A percentile compares a stretch with the other conserved stretches of the same genome.
Conservation (phyloP, 164 flowering plant species). For the Umbilicus rupestris region DNA sequence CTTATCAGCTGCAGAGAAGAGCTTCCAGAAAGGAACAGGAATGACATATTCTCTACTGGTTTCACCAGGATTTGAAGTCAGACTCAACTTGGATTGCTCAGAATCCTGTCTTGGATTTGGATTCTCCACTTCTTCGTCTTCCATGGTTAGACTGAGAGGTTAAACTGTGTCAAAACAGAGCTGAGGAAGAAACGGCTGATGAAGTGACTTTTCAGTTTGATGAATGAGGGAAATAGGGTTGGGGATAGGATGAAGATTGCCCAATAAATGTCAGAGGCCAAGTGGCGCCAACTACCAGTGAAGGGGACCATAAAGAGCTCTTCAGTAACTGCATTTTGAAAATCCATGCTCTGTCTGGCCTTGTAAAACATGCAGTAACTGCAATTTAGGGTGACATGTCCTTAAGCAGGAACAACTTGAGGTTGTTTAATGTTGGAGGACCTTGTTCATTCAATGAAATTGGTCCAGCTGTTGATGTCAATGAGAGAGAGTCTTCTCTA, state of each 20-base stretch:
- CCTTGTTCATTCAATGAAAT: not conserved
- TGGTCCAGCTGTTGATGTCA: not conserved
- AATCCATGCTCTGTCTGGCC: not conserved
- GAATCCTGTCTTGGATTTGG: not conserved
- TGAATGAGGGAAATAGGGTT: no score
- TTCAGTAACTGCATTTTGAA: not conserved
- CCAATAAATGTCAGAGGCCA: slow-evolving; percentile 3
- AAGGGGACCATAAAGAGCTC: not conserved
- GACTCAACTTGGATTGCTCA: no score
- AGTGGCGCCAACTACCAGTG: not conserved
- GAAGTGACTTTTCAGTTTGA: not conserved
- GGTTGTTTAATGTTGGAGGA: not conserved
- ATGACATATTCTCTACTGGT: not conserved
- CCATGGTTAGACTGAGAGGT: not conserved
- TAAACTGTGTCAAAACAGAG: not conserved
- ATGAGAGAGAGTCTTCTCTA: no score
- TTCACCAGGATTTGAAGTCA: not conserved
- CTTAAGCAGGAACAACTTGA: not conserved
- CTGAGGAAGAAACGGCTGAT: not conserved
- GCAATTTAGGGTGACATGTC: not conserved
- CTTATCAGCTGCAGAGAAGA: slow-evolving; percentile 54
- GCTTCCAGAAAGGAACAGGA: slow-evolving; percentile 27
- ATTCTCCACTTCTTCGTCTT: not conserved
- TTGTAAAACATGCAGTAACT: not conserved
- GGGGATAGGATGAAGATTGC: no score